phyloP scores from a whole-genome alignment of 768 basidiomycete genomes.

The Tulasnella sp. region DNA sequence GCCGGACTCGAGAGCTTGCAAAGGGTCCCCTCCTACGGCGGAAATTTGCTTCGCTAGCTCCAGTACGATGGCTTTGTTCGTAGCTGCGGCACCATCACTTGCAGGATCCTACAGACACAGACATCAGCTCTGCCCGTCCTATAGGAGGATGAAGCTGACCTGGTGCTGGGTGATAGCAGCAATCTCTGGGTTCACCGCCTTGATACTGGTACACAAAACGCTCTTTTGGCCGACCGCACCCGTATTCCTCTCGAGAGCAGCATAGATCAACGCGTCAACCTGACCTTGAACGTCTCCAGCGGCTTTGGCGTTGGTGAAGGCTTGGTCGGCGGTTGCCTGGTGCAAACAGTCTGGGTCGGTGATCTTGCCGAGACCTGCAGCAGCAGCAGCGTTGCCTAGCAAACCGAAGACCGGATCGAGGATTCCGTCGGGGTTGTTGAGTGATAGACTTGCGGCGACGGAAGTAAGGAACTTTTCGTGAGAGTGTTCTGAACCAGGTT shows the following conservation, averaged over 20 bases:
- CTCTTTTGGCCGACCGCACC: conserved; percentile 38
- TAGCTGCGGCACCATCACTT: conserved; percentile 40
- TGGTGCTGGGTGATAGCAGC: conserved; percentile 53
- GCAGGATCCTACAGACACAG: conserved; percentile 42
- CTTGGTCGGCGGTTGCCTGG: conserved; percentile 30
- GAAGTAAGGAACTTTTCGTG: conserved; percentile 45
- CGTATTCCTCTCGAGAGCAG: conserved; percentile 56
- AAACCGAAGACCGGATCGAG: conserved; percentile 49
- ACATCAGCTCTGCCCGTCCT: background rate
- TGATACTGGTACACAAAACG: conserved; percentile 40
- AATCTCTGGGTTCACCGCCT: conserved; percentile 51
- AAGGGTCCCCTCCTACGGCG: conserved; percentile 48
- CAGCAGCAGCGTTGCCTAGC: conserved; percentile 52
- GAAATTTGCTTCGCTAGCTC: conserved; percentile 53
- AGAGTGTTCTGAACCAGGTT: conserved; percentile 40
- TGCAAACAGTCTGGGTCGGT: conserved; percentile 49
- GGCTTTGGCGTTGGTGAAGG: conserved; percentile 62
- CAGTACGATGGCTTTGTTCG: conserved; percentile 52
- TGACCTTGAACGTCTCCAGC: conserved; percentile 43
- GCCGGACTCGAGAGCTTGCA: conserved; percentile 44
- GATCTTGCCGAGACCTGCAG: conserved; percentile 41
- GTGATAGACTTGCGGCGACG: conserved; percentile 35
- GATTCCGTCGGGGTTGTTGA: conserved; percentile 49
- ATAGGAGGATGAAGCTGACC: conserved; percentile 22
- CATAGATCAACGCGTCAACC: conserved; percentile 47